Base-by-base conservation (phyloP, 1,284 basidiomycete species). In the Tilletiopsis washingtonensis region DNA sequence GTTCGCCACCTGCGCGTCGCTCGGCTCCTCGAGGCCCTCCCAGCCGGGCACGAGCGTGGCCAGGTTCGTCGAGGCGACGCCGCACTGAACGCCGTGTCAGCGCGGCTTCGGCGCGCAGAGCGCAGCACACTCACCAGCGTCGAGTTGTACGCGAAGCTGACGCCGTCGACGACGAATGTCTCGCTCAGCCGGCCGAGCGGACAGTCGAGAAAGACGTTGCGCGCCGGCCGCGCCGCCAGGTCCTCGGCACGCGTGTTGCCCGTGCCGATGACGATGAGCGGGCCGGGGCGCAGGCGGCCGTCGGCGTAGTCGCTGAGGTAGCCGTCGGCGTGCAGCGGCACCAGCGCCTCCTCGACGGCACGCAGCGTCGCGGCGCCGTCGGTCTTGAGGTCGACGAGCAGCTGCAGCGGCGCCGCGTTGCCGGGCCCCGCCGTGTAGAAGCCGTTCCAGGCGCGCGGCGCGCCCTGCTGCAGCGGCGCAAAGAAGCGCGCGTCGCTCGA, bases 371-470 rank as follows among this genome's bases (percentile, higher is more conserved):
- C 47, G 42, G 51, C 47, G 9, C 62, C 65, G 43, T 61, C 45
- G 4, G 65, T 65, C 58, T 69, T 69, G 40, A 67, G 40, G 37
- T 69, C 65, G 3, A 68, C 43, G 5, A 69, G 59, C 0, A 68
- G 53, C 47, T 66, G 62, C 0, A 68, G 51, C 0, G 62, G 62
- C 1, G 54, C 51, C 20, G 48, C 11, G 15, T 57, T 54, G 11
- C 57, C 61, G 15, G 65, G 57, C 20, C 57, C 65, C 39, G 54
- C 57, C 20, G 54, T 47, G 40, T 50, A 52, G 24, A 41, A 48
- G 19, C 45, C 45, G n/a, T 9, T 15, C 23, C 59, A 51, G 5
- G 40, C 32, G 7, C 9, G 15, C 3, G 32, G 12, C 12, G 32
- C 17, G 32, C 3, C 17, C 12, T 11, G 12, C 15, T 54, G 43